Evolutionary conservation across 257 asterid species (phyloP).

Genomic region (Scutellaria baicalensis): DNA sequence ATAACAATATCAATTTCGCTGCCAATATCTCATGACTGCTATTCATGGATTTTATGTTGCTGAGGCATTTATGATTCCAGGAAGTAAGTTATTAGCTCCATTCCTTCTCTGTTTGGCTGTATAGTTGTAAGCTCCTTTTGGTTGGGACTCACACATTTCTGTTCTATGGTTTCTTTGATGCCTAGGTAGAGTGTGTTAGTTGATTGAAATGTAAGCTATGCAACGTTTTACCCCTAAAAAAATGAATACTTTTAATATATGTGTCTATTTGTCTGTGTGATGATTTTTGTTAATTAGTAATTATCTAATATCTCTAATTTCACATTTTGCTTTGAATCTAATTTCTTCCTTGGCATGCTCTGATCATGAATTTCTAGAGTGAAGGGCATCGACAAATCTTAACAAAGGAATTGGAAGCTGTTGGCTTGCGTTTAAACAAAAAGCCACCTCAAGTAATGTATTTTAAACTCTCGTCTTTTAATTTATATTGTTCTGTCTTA

Average conservation of each 20-base stretch:
- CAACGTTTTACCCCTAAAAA: neutral
- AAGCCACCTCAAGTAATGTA: constrained; percentile 80
- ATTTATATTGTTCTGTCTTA: neutral
- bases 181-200: neutral
- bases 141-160: neutral
- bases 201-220: neutral
- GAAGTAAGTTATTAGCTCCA: neutral
- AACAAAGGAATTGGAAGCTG: constrained; percentile 96
- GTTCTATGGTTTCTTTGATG: neutral
- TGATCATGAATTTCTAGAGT: constrained; percentile 53
- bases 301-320: neutral
- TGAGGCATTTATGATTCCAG: neutral
- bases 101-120: neutral
- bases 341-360: constrained; percentile 15
- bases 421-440: constrained; percentile 95
- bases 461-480: neutral
- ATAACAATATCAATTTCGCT: neutral
- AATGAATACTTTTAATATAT: neutral
- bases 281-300: neutral
- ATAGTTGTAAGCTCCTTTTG: neutral
- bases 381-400: constrained; percentile 99
- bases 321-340: neutral
- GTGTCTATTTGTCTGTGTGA: neutral
- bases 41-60: neutral
- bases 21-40: neutral